Percentiles rank a stretch among this genome's conserved stretches.
Conservation (phyloP, 1,139 yeast genomes). For the Candida sp. region DNA sequence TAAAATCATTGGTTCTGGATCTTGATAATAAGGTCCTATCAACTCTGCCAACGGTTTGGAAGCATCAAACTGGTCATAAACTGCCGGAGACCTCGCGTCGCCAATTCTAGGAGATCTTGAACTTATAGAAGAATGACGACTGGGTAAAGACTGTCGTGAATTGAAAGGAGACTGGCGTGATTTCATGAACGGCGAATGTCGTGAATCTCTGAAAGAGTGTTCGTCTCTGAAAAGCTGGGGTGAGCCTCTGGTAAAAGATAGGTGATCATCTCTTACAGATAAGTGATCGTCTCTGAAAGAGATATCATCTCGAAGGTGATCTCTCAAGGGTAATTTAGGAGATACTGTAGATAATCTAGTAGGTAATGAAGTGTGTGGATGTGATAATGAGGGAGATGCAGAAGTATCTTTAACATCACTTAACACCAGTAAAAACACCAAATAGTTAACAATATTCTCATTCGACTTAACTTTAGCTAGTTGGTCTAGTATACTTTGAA, state of each 20-base stretch:
- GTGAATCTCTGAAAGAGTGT: neutral
- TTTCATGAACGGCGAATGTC: neutral
- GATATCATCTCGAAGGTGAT: too few relatives aligned
- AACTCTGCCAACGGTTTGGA: constrained; percentile 13
- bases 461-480: constrained; percentile 24
- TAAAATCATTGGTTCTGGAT: constrained; percentile 50
- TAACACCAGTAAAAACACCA: constrained; percentile 28
- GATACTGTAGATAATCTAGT: constrained; percentile 2
- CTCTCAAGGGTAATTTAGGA: neutral
- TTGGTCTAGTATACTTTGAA: constrained; percentile 27
- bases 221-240: neutral
- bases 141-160: neutral
- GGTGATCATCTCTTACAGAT: neutral
- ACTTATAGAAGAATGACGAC: constrained; percentile 1
- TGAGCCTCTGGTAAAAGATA: neutral
- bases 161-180: neutral
- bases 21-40: constrained; percentile 31
- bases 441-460: constrained; percentile 35
- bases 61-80: neutral
- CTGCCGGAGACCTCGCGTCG: neutral
- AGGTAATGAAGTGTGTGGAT: constrained; percentile 1
- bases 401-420: neutral
- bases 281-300: too few relatives aligned
- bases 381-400: constrained; percentile 1
- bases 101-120: neutral